phyloP scores from a whole-genome alignment of 2,329 filamentous ascomycete species.

The Neodidymelliopsis sp. region DNA sequence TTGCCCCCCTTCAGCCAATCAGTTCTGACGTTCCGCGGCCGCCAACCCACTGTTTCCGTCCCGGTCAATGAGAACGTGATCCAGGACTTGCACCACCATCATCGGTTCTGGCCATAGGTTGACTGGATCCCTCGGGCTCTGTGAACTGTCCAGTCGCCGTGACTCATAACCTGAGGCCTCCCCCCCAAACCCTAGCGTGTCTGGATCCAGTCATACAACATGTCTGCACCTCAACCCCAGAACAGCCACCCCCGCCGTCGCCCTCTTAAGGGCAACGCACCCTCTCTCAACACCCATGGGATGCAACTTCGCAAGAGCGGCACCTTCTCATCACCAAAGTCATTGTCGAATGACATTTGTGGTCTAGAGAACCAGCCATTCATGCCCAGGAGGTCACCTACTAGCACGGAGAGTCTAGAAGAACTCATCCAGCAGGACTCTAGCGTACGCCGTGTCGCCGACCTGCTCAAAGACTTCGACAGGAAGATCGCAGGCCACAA shows the following conservation, averaged over 20 bases:
- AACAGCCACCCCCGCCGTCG: conserved; percentile 57
- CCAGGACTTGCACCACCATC: conserved; percentile 28
- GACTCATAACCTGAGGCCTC: conserved; percentile 48
- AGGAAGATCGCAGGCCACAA: conserved; percentile 51
- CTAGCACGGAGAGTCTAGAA: conserved; percentile 57
- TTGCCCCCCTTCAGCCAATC: conserved; percentile 19
- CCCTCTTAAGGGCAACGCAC: conserved; percentile 49
- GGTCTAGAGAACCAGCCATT: conserved; percentile 50
- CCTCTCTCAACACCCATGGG: conserved; percentile 48
- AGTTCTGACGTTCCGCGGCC: conserved; percentile 14
- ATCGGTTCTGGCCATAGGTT: conserved; percentile 32
- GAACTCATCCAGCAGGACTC: conserved; percentile 52
- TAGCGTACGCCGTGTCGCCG: conserved; percentile 54
- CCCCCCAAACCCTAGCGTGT: conserved; percentile 34
- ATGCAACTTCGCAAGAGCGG: conserved; percentile 58
- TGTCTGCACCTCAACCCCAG: conserved; percentile 49
- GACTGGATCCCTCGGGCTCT: conserved; percentile 33
- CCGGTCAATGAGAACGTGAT: conserved; percentile 39
- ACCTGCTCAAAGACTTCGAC: conserved; percentile 56
- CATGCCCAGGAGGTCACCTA: conserved; percentile 58
- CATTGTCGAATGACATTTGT: conserved; percentile 48
- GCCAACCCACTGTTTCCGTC: conserved; percentile 15
- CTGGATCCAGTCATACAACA: conserved; percentile 47
- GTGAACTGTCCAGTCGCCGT: conserved; percentile 34
- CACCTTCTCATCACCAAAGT: conserved; percentile 57